phyloP scores from a whole-genome alignment of 108 stramenopile species.

The Pseudonitzschia multistriata region DNA sequence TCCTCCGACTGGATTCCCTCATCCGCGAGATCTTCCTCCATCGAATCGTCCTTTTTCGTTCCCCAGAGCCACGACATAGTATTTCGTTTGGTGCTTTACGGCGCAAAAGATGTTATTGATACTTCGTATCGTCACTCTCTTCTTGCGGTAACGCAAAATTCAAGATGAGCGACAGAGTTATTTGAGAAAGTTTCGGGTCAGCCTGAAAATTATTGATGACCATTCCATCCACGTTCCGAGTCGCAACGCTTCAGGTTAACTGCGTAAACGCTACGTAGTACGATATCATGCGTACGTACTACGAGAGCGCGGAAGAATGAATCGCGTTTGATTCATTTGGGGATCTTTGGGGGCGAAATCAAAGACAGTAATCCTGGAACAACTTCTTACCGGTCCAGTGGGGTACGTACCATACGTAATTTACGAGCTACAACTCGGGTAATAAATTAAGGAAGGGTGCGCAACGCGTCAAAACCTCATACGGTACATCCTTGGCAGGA shows the following conservation, averaged over 20 bases:
- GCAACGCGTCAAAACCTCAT: no score
- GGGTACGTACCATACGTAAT: no score
- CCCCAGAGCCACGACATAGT: slow-evolving; percentile 39
- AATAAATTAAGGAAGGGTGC: no score
- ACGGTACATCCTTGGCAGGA: not conserved
- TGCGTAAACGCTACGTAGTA: no score
- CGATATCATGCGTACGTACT: no score
- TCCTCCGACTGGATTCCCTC: not conserved
- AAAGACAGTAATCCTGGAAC: no score
- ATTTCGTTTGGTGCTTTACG: not conserved
- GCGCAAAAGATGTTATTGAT: no score
- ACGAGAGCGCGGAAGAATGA: no score
- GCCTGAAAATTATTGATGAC: not conserved
- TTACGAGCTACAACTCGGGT: no score
- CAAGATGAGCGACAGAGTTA: not conserved
- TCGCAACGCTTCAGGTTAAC: not conserved
- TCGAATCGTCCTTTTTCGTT: slow-evolving; percentile 7
- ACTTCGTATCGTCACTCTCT: not conserved
- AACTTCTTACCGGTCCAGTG: no score
- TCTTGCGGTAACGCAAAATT: not conserved
- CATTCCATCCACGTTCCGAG: not conserved
- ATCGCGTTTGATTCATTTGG: no score
- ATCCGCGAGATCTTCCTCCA: slow-evolving; percentile 5
- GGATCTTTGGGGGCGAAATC: no score
- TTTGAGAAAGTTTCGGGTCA: not conserved